Base-by-base conservation (phyloP, 176 grass and related monocot species). In the Hordeum vulgare region DNA sequence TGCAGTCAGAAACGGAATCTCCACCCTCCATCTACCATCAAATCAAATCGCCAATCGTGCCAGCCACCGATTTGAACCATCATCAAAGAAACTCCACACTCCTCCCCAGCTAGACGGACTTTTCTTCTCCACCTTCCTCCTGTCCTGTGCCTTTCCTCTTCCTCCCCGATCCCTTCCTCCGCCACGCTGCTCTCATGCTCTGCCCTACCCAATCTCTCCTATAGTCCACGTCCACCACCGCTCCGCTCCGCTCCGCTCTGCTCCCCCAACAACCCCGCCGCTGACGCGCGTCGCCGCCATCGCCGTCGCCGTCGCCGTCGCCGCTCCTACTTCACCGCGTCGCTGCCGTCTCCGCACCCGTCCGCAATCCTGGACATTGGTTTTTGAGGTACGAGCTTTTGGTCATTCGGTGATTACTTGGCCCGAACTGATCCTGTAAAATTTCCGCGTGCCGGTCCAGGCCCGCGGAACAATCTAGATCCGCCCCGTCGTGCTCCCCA, bases 21-120 rank as follows among this genome's bases (percentile, higher is more conserved):
- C 3, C 40, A 45, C 69, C 39, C 23, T 72, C 69, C 40, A 41
- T 72, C 23, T 29, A 51, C 71, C 39, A 44, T 11, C 53, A 21
- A 56, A 39, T 39, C 37, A 39, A 33, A 51, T 51, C 53, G 21
- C 18, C 23, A 45, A 17, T 73, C 41, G 41, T 49, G 70, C 1
- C 71, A 74, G 71, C 42, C 71, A 74, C 45, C 71, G 71, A 74
- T 73, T 73, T 73, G 70, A 73, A 49, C 70, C 41, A 47, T 74
- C 14, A n/a, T n/a, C n/a, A n/a, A 44, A 44, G 28, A 17, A 39
- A 11, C 36, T 70, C 25, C 42, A 49, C 71, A 51, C 69, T 72
- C 40, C 24, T 29, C 42, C 42, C 5, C 71, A 74, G 71, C 71
- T 74, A 20, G 71, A 74, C 71, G 47, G 47, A 49, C 42, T 51